Evolutionary conservation across 306 rosid species (phyloP).

Genomic region (Rubus parviflorus): DNA sequence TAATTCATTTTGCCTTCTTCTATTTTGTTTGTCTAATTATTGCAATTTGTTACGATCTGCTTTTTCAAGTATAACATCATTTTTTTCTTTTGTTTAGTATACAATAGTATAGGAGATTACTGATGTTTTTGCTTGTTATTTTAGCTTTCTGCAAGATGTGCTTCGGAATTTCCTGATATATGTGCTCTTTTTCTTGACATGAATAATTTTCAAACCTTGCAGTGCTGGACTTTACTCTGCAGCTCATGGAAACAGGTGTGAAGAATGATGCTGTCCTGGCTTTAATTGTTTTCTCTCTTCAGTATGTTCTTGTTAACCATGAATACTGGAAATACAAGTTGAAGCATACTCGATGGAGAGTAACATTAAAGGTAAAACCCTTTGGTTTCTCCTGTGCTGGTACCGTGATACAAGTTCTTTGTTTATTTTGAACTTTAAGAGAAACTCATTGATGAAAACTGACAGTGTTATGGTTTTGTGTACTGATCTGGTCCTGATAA

Average conservation of each 20-base stretch:
- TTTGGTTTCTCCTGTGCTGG: conserved; percentile 20
- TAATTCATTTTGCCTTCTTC: conserved; percentile 19
- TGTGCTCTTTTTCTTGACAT: conserved; percentile 26
- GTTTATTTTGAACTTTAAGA: neutral
- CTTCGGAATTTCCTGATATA: neutral
- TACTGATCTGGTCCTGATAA: neutral
- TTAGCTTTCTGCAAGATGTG: neutral
- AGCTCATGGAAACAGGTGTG: conserved; percentile 76
- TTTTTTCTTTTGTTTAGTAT: conserved; percentile 11
- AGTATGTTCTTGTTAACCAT: conserved; percentile 81
- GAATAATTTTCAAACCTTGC: conserved; percentile 46
- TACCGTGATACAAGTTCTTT: conserved; percentile 9
- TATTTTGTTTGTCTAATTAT: conserved; percentile 2
- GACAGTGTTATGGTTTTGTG: neutral
- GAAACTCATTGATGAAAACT: neutral
- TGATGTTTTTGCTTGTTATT: conserved; percentile 1
- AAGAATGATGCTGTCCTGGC: conserved; percentile 78
- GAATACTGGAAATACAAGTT: conserved; percentile 83
- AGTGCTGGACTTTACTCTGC: conserved; percentile 88
- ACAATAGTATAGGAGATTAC: neutral
- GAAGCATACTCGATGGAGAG: conserved; percentile 77
- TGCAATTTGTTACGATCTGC: conserved; percentile 1
- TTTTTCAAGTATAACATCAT: neutral
- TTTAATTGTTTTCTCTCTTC: conserved; percentile 74
- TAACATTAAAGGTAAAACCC: conserved; percentile 73